phyloP scores from a whole-genome alignment of 208 protist species.

The Wallacemonas rigidus region DNA sequence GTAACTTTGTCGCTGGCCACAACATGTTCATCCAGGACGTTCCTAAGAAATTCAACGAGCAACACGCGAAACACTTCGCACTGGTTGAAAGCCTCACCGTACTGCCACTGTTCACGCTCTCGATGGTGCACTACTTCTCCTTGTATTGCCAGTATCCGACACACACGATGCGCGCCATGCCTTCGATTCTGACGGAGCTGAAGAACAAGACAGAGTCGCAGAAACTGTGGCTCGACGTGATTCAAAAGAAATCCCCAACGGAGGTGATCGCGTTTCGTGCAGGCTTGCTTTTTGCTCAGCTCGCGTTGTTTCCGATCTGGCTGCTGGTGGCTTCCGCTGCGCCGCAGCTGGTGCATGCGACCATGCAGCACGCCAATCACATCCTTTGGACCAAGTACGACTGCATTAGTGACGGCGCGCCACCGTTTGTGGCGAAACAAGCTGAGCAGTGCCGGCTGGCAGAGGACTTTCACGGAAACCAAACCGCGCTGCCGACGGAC shows the following conservation, averaged over 20 bases:
- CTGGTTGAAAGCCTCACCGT: slow-evolving; percentile 68
- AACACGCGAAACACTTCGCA: slow-evolving; percentile 74
- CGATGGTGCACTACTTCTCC: slow-evolving; percentile 87
- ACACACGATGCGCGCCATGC: slow-evolving; percentile 34
- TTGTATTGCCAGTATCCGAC: slow-evolving; percentile 69
- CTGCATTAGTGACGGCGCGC: slow-evolving; percentile 49
- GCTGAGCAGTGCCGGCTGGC: slow-evolving; percentile 36
- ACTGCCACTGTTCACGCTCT: slow-evolving; percentile 67
- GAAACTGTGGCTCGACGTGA: slow-evolving; percentile 51
- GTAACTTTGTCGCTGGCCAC: slow-evolving; percentile 71
- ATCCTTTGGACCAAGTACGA: slow-evolving; percentile 78
- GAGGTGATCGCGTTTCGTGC: slow-evolving; percentile 56
- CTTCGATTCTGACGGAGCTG: slow-evolving; percentile 54
- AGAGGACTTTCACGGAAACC: slow-evolving; percentile 59
- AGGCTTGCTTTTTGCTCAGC: slow-evolving; percentile 46
- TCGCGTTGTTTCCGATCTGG: slow-evolving; percentile 70
- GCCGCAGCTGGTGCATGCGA: slow-evolving; percentile 81
- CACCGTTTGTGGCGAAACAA: slow-evolving; percentile 48
- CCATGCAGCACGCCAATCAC: slow-evolving; percentile 56
- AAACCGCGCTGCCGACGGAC: slow-evolving; percentile 59
- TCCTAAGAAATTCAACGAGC: slow-evolving; percentile 65
- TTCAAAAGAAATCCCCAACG: slow-evolving; percentile 45
- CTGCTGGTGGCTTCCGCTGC: slow-evolving; percentile 53
- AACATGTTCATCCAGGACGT: slow-evolving; percentile 78
- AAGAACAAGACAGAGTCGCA: slow-evolving; percentile 49